phyloP scores from a whole-genome alignment of 257 asterid species.

The Fraxinus pennsylvanica region DNA sequence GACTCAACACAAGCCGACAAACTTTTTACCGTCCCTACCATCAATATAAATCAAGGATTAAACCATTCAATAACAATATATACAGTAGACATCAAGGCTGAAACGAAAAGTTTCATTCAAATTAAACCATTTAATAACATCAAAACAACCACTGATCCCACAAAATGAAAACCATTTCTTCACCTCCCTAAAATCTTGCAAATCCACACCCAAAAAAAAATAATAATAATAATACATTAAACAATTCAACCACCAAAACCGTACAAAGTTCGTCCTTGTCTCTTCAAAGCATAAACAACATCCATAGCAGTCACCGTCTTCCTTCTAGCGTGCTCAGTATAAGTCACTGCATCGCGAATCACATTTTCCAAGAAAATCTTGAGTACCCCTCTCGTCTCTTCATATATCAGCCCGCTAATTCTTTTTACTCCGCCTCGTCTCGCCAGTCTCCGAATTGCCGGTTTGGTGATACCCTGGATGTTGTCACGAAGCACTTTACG shows the following conservation, averaged over 20 bases:
- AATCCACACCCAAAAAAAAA: too few species aligned
- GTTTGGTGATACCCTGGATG: conserved; percentile 51
- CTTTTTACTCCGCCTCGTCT: conserved; percentile 58
- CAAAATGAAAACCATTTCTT: too few species aligned
- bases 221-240: neutral
- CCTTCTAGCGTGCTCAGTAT: conserved; percentile 50
- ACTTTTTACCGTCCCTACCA: too few species aligned
- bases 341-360: conserved; percentile 47
- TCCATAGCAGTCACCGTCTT: conserved; percentile 56
- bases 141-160: neutral
- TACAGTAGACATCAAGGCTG: neutral
- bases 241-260: conserved; percentile 42
- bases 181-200: neutral
- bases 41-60: too few species aligned
- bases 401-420: conserved; percentile 46
- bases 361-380: conserved; percentile 50
- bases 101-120: neutral
- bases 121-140: neutral
- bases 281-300: conserved; percentile 49
- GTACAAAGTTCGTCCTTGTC: conserved; percentile 47
- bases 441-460: conserved; percentile 52
- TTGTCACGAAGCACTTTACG: conserved; percentile 53
- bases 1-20: too few species aligned
- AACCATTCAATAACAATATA: neutral
- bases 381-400: conserved; percentile 53